A percentile compares a stretch with the other conserved stretches of the same genome.
phyloP scores from a whole-genome alignment of 208 protist genomes.

The Strigomonas galati region DNA sequence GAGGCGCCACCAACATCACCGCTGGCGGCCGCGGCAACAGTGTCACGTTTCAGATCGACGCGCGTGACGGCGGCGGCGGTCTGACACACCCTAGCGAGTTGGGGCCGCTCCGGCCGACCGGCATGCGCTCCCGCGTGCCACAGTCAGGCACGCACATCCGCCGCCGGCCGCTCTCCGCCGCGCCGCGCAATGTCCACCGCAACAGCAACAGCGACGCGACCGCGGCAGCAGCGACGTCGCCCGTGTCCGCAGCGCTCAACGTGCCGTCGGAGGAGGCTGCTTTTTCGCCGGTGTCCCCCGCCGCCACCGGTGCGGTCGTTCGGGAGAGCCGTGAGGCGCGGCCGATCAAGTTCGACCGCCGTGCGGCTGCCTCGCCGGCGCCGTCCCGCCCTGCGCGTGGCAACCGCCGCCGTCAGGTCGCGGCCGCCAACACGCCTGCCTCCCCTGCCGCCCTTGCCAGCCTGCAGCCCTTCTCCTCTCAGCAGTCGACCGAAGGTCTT shows the following conservation, averaged over 20 bases:
- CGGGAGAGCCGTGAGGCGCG: not conserved
- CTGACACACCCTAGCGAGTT: constrained; percentile 22
- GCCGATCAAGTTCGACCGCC: constrained; percentile 6
- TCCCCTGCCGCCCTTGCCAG: not conserved
- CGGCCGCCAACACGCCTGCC: not conserved
- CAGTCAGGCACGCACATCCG: constrained; percentile 76
- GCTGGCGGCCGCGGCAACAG: too few relatives aligned
- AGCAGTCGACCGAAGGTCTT: constrained; percentile 2
- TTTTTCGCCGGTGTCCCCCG: not conserved
- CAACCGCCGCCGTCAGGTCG: constrained; percentile 21
- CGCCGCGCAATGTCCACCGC: constrained; percentile 10
- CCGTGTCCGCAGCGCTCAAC: constrained; percentile 4
- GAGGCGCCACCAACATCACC: too few relatives aligned
- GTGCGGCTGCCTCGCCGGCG: constrained; percentile 38
- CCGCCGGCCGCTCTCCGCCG: constrained; percentile 58
- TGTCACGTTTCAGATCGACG: not conserved
- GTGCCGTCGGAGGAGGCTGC: not conserved
- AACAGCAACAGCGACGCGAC: not conserved
- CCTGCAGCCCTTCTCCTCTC: not conserved
- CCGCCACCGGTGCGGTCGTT: too few relatives aligned
- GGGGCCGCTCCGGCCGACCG: constrained; percentile 34
- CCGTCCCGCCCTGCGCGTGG: constrained; percentile 43
- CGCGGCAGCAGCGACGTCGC: not conserved
- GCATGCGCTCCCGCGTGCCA: constrained; percentile 24
- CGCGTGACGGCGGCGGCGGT: not conserved